phyloP scores from a whole-genome alignment of 1,139 yeast species.

The Chernovozyma aurita region DNA sequence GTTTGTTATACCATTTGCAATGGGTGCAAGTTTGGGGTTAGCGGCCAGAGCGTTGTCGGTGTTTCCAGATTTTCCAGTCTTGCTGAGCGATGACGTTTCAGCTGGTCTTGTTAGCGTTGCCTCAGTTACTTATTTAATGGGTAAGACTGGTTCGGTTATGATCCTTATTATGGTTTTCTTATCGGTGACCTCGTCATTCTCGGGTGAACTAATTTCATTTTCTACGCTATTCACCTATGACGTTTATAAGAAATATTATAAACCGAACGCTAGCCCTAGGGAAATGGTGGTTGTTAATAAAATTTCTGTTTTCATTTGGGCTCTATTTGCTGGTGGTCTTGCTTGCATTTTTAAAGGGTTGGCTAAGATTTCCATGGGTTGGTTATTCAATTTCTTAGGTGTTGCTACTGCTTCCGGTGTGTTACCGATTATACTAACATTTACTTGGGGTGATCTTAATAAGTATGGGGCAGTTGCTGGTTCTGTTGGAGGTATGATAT shows the following conservation, averaged over 20 bases:
- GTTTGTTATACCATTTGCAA: constrained; percentile 35
- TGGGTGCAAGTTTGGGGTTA: constrained; percentile 41
- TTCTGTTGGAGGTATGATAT: constrained; percentile 22
- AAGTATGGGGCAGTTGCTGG: constrained; percentile 28
- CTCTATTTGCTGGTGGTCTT: constrained; percentile 27
- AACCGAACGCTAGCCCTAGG: constrained; percentile 38
- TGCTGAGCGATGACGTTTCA: constrained; percentile 18
- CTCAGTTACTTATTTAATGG: constrained; percentile 38
- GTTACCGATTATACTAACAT: constrained; percentile 36
- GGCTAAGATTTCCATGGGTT: constrained; percentile 17
- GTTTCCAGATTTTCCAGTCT: constrained; percentile 23
- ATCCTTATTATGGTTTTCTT: constrained; percentile 44
- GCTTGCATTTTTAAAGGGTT: constrained; percentile 40
- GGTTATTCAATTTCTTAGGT: constrained; percentile 41
- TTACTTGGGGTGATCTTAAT: constrained; percentile 37
- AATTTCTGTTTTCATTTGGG: constrained; percentile 27
- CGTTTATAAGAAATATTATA: constrained; percentile 40
- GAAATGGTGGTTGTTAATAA: constrained; percentile 37
- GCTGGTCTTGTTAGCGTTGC: constrained; percentile 43
- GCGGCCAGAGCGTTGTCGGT: constrained; percentile 27
- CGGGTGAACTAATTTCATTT: constrained; percentile 46
- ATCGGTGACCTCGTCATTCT: constrained; percentile 46
- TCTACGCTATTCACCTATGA: constrained; percentile 45
- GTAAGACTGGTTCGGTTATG: constrained; percentile 40
- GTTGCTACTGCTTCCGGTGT: constrained; percentile 40